phyloP scores from a whole-genome alignment of 1,284 basidiomycete species.

The Ganoderma meredithae region DNA sequence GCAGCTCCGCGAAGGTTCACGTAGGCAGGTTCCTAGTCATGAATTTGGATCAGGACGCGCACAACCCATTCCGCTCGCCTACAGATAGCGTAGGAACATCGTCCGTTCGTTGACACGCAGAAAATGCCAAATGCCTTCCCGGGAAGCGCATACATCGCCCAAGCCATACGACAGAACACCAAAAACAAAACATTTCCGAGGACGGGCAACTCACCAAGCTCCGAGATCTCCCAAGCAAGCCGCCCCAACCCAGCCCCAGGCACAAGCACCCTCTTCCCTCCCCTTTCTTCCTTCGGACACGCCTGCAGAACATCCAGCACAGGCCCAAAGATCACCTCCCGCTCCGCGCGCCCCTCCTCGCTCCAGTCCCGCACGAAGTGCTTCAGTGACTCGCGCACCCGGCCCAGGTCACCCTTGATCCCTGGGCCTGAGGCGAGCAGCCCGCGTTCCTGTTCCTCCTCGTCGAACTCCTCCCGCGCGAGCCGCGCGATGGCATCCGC shows the following conservation, averaged over 20 bases:
- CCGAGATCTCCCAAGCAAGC: conserved; percentile 70
- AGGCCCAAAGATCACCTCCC: conserved; percentile 59
- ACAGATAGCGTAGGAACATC: no score
- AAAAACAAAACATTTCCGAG: neutral
- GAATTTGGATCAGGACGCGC: no score
- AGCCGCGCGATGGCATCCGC: conserved; percentile 55
- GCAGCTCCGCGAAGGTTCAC: no score
- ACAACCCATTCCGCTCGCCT: no score
- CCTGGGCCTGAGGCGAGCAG: conserved; percentile 33
- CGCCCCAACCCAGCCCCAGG: conserved; percentile 70
- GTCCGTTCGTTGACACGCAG: no score
- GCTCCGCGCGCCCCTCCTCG: conserved; percentile 57
- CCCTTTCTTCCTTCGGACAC: conserved; percentile 39
- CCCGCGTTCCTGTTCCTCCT: neutral
- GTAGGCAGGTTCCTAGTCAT: no score
- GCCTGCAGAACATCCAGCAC: conserved; percentile 55
- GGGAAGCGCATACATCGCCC: neutral
- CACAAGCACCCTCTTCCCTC: conserved; percentile 55
- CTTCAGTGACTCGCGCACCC: conserved; percentile 64
- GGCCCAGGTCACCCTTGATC: conserved; percentile 49
- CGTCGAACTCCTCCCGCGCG: conserved; percentile 40
- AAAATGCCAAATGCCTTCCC: neutral
- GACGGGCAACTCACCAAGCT: conserved; percentile 51
- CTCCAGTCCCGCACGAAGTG: conserved; percentile 78
- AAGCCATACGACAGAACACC: neutral